Percentiles rank a stretch among this genome's conserved stretches.
These are phyloP conservation scores for Phtheirospermum japonicum DNA, from an alignment of 257 asterid species.

Conservation along the genomic window DNA sequence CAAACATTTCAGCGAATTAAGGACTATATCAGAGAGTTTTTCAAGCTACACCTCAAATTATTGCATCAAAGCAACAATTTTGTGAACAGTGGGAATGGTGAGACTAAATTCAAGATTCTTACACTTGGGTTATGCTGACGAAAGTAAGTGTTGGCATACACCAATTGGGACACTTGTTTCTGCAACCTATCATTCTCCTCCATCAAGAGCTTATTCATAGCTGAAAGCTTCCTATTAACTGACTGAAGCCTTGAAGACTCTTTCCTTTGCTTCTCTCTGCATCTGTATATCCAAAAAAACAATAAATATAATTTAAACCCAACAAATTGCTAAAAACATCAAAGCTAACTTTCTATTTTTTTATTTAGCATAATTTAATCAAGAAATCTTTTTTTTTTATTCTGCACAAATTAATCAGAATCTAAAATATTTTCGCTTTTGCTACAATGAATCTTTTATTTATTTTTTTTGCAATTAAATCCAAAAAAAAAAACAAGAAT, in stretches of 20 bases:
- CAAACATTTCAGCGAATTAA: too few species aligned
- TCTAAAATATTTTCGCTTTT: background rate
- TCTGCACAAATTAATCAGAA: background rate
- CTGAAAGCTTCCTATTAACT: conserved; percentile 80
- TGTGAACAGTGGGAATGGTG: background rate
- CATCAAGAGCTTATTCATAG: conserved; percentile 91
- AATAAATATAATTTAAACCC: conserved; percentile 14
- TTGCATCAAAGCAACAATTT: background rate
- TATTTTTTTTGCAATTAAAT: background rate
- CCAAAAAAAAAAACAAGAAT: background rate
- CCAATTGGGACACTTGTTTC: conserved; percentile 87
- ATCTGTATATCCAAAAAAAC: conserved; percentile 45
- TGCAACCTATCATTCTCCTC: conserved; percentile 91
- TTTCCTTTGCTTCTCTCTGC: conserved; percentile 90
- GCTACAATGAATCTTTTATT: background rate
- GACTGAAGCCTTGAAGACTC: conserved; percentile 83
- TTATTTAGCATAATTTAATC: too few species aligned
- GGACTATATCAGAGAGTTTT: too few species aligned
- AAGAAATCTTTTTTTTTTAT: background rate
- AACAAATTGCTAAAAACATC: background rate
- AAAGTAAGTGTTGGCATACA: conserved; percentile 73
- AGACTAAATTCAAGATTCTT: conserved; percentile 21
- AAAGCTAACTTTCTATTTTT: background rate
- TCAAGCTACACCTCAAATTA: background rate
- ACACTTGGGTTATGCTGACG: conserved; percentile 71